A percentile compares a stretch with the other conserved stretches of the same genome.
phyloP scores from a whole-genome alignment of 2,329 filamentous ascomycete genomes.

The Xylaria sp. region DNA sequence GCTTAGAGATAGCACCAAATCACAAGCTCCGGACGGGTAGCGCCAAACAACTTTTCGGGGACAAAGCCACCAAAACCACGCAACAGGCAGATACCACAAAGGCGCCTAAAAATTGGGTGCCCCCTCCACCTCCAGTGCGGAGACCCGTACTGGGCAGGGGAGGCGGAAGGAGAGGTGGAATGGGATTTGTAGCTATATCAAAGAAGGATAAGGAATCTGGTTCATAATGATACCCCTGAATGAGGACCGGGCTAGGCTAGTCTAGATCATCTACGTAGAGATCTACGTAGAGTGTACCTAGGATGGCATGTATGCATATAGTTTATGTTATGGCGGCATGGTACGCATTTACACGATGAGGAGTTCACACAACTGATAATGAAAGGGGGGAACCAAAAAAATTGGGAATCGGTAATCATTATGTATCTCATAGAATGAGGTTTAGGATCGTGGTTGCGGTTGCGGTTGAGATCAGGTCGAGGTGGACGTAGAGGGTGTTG shows the following conservation, averaged over 20 bases:
- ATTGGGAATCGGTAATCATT: neutral
- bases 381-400: neutral
- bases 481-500: neutral
- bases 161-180: slow-evolving; percentile 47
- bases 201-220: slow-evolving; percentile 42
- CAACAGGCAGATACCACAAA: slow-evolving; percentile 52
- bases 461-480: neutral
- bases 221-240: slow-evolving; percentile 21
- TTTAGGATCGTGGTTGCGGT: neutral
- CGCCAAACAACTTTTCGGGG: slow-evolving; percentile 64
- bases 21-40: slow-evolving; percentile 66
- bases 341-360: slow-evolving; percentile 25
- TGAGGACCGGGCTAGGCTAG: neutral
- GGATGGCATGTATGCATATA: slow-evolving; percentile 15
- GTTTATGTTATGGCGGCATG: slow-evolving; percentile 2
- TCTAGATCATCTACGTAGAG: neutral
- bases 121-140: slow-evolving; percentile 56
- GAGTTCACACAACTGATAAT: slow-evolving; percentile 28
- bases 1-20: slow-evolving; percentile 63
- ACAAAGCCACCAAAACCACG: slow-evolving; percentile 57
- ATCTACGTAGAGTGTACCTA: neutral
- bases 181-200: slow-evolving; percentile 55
- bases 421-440: slow-evolving; percentile 10
- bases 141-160: slow-evolving; percentile 56
- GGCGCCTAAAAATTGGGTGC: slow-evolving; percentile 54